Base-by-base conservation (phyloP, 805 yeast species). In the Sungouiella thailandica region DNA sequence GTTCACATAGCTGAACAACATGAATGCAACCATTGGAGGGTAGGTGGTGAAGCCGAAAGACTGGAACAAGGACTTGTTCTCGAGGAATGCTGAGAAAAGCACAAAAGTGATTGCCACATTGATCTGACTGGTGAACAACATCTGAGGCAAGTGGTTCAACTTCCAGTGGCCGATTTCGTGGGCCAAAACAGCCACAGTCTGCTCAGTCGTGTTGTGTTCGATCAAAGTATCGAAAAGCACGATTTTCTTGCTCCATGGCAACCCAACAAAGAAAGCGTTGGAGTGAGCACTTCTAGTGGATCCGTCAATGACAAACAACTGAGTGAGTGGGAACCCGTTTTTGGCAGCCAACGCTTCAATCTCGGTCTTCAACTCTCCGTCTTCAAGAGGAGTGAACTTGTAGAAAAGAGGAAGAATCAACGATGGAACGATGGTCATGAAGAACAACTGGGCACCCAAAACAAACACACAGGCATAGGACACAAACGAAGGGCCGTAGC, bases 131-230 rank as follows among this genome's bases (percentile, higher is more conserved):
- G 80, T 72, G 4, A 73, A 51, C 51, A 93, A 61, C 71, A 82
- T 74, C 55, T 79, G 80, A n/a, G 89, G 68, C 41, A 89, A 82
- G 59, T 93, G 99, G 38, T 83, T 79, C 57, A 83, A 72, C 50
- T 82, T 80, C 99, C 99, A 93, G 59, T 93, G 99, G 32, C 99
- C 99, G 47, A 93, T 82, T 66, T 93, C 99, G 55, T 93, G 99
- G n/a, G 95, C 97, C 44, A 90, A 70, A 1, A 93, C 96, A 33
- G 97, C 97, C 33, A 88, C 86, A 25, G 88, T 85, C 60, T 93
- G 95, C 27, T 72, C 74, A 18, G 76, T 73, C 19, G 88, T 63
- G 22, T 88, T 80, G 39, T 85, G 82, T 41, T 84, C 78, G 44
- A 93, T 81, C 63, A 93, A 74, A 7, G 97, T 93, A 51, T 93